Conservation (phyloP, 768 basidiomycete genomes). For the Tulasnella sp. region DNA sequence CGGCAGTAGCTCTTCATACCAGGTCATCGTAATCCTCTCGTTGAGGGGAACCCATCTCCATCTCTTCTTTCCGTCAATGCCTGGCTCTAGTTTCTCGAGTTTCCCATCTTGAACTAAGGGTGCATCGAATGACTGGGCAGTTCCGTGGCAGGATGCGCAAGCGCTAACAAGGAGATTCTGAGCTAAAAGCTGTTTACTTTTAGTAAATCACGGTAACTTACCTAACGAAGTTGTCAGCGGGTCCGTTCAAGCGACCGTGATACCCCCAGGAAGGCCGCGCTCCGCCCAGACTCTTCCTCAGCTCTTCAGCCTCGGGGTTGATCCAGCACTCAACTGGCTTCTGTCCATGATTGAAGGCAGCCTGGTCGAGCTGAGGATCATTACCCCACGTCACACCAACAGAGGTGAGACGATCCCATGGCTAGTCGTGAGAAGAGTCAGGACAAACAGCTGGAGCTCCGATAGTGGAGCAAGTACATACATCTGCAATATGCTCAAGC, state of each 20-base stretch:
- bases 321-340: constrained; percentile 25
- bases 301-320: constrained; percentile 8
- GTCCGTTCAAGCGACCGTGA: constrained; percentile 30
- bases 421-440: not conserved
- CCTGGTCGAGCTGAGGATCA: constrained; percentile 22
- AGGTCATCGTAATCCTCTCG: constrained; percentile 28
- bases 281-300: not conserved
- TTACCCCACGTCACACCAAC: constrained; percentile 29
- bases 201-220: not conserved
- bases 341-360: not conserved
- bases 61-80: not conserved
- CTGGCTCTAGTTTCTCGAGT: too few species aligned
- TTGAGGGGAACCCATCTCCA: constrained; percentile 20
- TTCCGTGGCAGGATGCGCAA: constrained; percentile 26
- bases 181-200: not conserved
- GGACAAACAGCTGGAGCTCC: not conserved
- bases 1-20: not conserved
- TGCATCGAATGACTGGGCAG: constrained; percentile 5
- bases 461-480: not conserved
- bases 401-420: constrained; percentile 19
- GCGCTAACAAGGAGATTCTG: not conserved
- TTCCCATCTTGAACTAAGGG: constrained; percentile 15
- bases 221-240: constrained; percentile 11
- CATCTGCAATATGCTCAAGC: constrained; percentile 2
- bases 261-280: constrained; percentile 28